phyloP scores from a whole-genome alignment of 768 basidiomycete genomes.

The Naganishia onofrii region DNA sequence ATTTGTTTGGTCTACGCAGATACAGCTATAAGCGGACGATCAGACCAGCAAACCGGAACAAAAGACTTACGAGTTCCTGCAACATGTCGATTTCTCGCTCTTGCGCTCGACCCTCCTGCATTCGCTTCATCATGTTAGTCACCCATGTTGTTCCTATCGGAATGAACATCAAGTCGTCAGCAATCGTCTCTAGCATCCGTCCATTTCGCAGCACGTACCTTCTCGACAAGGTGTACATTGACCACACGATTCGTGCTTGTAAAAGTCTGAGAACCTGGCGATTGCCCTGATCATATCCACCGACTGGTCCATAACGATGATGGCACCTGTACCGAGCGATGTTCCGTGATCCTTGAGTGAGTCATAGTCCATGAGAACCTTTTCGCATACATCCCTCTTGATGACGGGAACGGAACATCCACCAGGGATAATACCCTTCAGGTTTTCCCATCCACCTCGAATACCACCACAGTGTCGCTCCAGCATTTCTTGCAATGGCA shows the following conservation, averaged over 20 bases:
- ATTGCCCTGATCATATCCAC: slow-evolving; percentile 93
- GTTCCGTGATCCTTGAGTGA: slow-evolving; percentile 92
- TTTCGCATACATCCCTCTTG: slow-evolving; percentile 74
- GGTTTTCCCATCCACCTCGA: slow-evolving; percentile 90
- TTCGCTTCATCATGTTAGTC: slow-evolving; percentile 99
- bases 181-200: slow-evolving; percentile 56
- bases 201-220: slow-evolving; percentile 30
- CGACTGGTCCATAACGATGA: slow-evolving; percentile 98
- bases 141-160: slow-evolving; percentile 88
- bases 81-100: slow-evolving; percentile 97
- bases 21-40: background rate
- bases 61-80: slow-evolving; percentile 51
- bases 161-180: background rate
- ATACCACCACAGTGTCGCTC: slow-evolving; percentile 98
- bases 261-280: slow-evolving; percentile 85
- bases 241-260: slow-evolving; percentile 91
- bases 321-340: slow-evolving; percentile 96
- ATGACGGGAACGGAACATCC: slow-evolving; percentile 92
- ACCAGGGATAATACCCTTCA: slow-evolving; percentile 94
- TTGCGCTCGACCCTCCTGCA: slow-evolving; percentile 87
- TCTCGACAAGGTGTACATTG: slow-evolving; percentile 84
- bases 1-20: slow-evolving; percentile 66
- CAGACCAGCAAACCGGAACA: background rate
- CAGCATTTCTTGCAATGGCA: slow-evolving; percentile 84
- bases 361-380: slow-evolving; percentile 99